These are phyloP conservation scores for Decorospora gaudefroyi DNA, from an alignment of 2,329 filamentous ascomycete genomes.

Conservation along the genomic window DNA sequence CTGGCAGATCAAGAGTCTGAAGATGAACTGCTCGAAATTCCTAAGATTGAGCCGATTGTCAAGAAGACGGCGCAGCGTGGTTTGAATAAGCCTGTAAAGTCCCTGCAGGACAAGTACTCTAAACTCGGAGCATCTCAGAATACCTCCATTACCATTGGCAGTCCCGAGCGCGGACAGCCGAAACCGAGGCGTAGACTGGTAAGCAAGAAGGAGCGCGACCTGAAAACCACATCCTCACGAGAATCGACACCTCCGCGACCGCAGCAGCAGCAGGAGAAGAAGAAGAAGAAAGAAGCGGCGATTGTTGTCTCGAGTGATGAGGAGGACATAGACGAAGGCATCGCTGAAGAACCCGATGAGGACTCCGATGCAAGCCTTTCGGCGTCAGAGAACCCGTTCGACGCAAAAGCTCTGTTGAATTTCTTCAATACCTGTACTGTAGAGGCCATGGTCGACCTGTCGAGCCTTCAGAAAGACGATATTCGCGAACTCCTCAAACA, in stretches of 20 bases:
- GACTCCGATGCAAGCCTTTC: conserved; percentile 52
- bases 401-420: conserved; percentile 66
- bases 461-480: conserved; percentile 70
- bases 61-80: conserved; percentile 60
- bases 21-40: conserved; percentile 44
- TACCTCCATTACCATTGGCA: conserved; percentile 20
- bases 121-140: conserved; percentile 27
- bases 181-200: conserved; percentile 52
- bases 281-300: conserved; percentile 14
- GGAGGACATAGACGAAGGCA: conserved; percentile 42
- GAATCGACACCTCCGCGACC: conserved; percentile 23
- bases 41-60: conserved; percentile 31
- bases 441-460: conserved; percentile 80
- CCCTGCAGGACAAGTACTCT: conserved; percentile 62
- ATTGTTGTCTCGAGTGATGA: conserved; percentile 35
- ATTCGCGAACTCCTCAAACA: conserved; percentile 71
- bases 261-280: conserved; percentile 18
- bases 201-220: conserved; percentile 49
- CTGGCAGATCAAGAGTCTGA: conserved; percentile 32
- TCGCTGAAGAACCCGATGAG: conserved; percentile 46
- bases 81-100: conserved; percentile 59
- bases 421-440: conserved; percentile 82
- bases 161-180: conserved; percentile 25
- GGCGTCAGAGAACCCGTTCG: conserved; percentile 32
- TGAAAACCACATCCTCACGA: conserved; percentile 40